Evolutionary conservation across 2,329 filamentous ascomycete genomes (phyloP).

Genomic region (Teratosphaeriaceae sp.): DNA sequence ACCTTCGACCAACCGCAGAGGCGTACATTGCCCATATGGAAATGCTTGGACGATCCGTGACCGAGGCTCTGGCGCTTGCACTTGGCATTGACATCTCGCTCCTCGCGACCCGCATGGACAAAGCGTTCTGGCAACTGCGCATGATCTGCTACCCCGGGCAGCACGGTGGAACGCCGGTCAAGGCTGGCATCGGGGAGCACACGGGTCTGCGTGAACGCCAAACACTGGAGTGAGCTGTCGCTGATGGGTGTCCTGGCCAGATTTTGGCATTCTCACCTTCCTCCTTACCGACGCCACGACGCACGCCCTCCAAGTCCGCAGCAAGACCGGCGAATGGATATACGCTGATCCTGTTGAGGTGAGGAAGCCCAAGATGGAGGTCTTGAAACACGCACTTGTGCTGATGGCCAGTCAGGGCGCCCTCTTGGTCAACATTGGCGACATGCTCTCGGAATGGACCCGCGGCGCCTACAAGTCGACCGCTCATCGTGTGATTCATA

Average conservation of each 20-base stretch:
- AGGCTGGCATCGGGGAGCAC: slow-evolving; percentile 2
- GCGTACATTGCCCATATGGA: not conserved
- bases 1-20: not conserved
- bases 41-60: not conserved
- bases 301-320: not conserved
- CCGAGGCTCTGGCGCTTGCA: not conserved
- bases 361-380: not conserved
- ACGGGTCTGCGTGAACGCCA: not conserved
- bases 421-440: slow-evolving; percentile 1
- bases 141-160: not conserved
- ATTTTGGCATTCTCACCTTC: slow-evolving; percentile 2
- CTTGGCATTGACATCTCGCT: not conserved
- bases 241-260: too few relatives aligned
- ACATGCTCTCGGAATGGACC: slow-evolving; percentile 4
- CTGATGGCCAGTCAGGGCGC: not conserved
- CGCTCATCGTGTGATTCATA: not conserved
- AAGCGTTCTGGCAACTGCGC: slow-evolving; percentile 2
- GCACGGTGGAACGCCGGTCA: not conserved
- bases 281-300: not conserved
- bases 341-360: slow-evolving; percentile 1
- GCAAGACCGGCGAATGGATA: not conserved
- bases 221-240: not conserved
- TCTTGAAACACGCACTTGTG: not conserved
- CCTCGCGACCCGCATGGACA: not conserved
- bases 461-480: slow-evolving; percentile 1